Evolutionary conservation across 805 yeast species (phyloP).

Genomic region (Monosporozyma siamensis): DNA sequence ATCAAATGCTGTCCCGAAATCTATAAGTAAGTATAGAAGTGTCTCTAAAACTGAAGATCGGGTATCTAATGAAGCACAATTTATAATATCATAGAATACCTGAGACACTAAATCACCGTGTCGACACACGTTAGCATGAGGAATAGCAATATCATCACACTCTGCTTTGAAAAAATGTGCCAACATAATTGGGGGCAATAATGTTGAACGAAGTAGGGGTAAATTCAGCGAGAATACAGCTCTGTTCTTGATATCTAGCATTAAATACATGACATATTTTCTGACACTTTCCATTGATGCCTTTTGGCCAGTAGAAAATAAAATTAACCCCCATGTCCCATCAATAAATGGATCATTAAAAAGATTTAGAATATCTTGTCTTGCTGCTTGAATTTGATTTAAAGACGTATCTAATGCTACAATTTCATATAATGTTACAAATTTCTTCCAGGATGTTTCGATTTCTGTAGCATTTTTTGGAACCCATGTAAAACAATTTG

Average conservation of each 20-base stretch:
- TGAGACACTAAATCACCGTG: conserved; percentile 45
- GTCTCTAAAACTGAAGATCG: conserved; percentile 19
- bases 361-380: conserved; percentile 49
- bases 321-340: conserved; percentile 60
- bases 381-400: conserved; percentile 77
- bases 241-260: conserved; percentile 44
- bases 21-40: conserved; percentile 39
- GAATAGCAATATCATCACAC: conserved; percentile 11
- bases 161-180: conserved; percentile 52
- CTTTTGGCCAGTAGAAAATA: conserved; percentile 67
- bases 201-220: conserved; percentile 30
- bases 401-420: conserved; percentile 76
- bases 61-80: not conserved
- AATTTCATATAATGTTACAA: conserved; percentile 66
- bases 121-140: conserved; percentile 33
- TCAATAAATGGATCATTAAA: conserved; percentile 48
- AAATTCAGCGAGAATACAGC: conserved; percentile 38
- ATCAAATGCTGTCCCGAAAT: conserved; percentile 47
- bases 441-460: conserved; percentile 55
- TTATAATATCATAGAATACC: conserved; percentile 32
- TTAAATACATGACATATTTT: conserved; percentile 46
- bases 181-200: conserved; percentile 51
- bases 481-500: conserved; percentile 11
- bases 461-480: conserved; percentile 28
- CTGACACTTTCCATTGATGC: conserved; percentile 75